Evolutionary conservation across 2,329 filamentous ascomycete species (phyloP), one percentile per base, ranked within the genome.

Genomic region (Hypoxylon sp.): DNA sequence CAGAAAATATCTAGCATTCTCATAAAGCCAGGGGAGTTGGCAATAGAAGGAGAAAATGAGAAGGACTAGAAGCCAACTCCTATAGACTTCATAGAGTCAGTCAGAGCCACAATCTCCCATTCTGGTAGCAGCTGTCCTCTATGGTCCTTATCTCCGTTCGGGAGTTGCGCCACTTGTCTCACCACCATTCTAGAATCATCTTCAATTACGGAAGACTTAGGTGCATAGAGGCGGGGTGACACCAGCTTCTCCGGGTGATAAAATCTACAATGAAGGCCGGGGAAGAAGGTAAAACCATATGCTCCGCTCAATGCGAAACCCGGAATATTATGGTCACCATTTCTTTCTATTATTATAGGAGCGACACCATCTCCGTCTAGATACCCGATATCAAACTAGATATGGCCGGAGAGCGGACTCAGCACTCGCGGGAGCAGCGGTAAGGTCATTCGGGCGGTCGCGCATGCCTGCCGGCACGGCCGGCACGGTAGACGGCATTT

Each of bases 391-490:
- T 70, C 40, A 54, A 65, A 50, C 60, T 72, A n/a, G 44, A 50
- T 17, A 30, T 60, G 40, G 61, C 69, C 44, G 61, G 42, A 22
- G 62, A n/a, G 42, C 67, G 30, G 73, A 73, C 37, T 46, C 57
- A 17, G 66, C 57, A 10, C 58, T 69, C 2, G 61, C 58, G 14
- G 22, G 61, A n/a, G 20, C 30, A 31, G 49, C 33, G 53, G 40
- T 17, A 27, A 64, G 64, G 13, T 58, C 71, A 17, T 72, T 57
- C 27, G 67, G 0, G 72, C 70, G 25, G 73, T 72, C 30, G 70
- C 74, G n/a, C 46, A 30, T 46, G 22, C 42, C 61, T 14, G 72
- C 72, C 14, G 72, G 68, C 25, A 74, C 71, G 3, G 53, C 69
- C 7, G 75, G 72, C 25, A 71, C 46, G 10, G 66, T 70, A 6